Evolutionary conservation across 768 basidiomycete species (phyloP).

Genomic region (Solioccasus polychromus): DNA sequence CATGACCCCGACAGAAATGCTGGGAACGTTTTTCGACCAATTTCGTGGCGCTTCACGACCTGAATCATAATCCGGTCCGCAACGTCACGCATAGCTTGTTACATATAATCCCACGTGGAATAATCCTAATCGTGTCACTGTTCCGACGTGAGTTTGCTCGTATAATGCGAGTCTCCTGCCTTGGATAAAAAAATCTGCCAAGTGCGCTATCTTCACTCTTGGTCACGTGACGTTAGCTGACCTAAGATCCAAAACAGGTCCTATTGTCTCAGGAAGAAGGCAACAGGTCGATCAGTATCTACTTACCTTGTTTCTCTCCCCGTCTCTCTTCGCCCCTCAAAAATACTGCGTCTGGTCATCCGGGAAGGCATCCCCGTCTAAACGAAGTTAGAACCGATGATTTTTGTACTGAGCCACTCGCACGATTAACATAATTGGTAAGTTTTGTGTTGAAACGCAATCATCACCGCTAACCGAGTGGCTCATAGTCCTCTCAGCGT

Average conservation of each 20-base stretch:
- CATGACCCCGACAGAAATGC: conserved; percentile 26
- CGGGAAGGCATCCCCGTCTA: not conserved
- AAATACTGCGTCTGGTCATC: not conserved
- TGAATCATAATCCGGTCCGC: conserved; percentile 3
- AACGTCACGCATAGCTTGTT: conserved; percentile 1
- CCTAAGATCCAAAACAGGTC: conserved; percentile 2
- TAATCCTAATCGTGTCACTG: not conserved
- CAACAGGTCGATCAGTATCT: conserved; percentile 1
- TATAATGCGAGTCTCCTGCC: no score
- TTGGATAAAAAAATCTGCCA: no score
- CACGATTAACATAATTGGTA: conserved; percentile 3
- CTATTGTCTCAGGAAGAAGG: conserved; percentile 7
- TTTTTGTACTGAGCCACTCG: conserved; percentile 10
- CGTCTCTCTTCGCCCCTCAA: no score
- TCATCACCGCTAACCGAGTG: conserved; percentile 19
- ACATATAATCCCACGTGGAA: not conserved
- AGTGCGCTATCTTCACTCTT: no score
- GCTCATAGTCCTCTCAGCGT: conserved; percentile 8
- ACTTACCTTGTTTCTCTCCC: not conserved
- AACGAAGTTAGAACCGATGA: not conserved
- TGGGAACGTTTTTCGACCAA: conserved; percentile 13
- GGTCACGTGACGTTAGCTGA: not conserved
- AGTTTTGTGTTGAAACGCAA: conserved; percentile 21
- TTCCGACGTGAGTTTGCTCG: not conserved
- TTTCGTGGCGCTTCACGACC: conserved; percentile 2